Base-by-base conservation (phyloP, 768 basidiomycete species). In the Kockovaella imperatae region DNA sequence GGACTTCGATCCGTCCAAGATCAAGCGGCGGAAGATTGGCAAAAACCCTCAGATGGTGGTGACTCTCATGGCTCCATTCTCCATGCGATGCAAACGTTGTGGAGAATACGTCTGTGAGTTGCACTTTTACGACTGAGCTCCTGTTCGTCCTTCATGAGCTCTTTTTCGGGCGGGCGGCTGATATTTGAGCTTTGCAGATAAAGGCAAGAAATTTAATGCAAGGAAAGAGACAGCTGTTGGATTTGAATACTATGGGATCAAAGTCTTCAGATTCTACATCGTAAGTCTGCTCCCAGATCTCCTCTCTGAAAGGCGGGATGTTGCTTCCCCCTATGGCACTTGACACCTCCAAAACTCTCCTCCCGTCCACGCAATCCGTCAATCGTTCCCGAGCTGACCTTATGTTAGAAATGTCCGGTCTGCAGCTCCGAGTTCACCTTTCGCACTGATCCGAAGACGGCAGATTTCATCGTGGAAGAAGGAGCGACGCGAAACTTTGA, bases 181-280 rank as follows among this genome's bases (percentile, higher is more conserved):
- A 8, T 13, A 8, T 39, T 28, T 42, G n/a, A 18, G 1, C 18
- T 14, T 40, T n/a, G n/a, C n/a, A 69, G 93, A 96, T 74, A 96
- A 99, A 71, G 95, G 95, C 39, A 99, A 99, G 77, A 99, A 99
- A 73, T 99, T 99, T 76, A 97, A 99, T 60, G 95, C 95, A 4
- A 79, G 93, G 41, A 97, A 99, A 69, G 95, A 99, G 75, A 97
- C 93, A 0, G 95, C 95, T 7, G 84, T 89, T 0, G 89, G 87
- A 0, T 93, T 97, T 68, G 89, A 95, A 57, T 99, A 99, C 64
- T 87, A 87, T 76, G 91, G 93, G 5, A 97, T 99, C 77, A 96
- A 95, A 70, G 73, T 76, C 39, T 61, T 64, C 52, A 54, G 68
- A 25, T 72, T 76, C 54, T 65, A 66, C 42, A 52, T 69, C 55